Conservation (phyloP, 2,329 filamentous ascomycete species). For the Talaromyces verruculosus region DNA sequence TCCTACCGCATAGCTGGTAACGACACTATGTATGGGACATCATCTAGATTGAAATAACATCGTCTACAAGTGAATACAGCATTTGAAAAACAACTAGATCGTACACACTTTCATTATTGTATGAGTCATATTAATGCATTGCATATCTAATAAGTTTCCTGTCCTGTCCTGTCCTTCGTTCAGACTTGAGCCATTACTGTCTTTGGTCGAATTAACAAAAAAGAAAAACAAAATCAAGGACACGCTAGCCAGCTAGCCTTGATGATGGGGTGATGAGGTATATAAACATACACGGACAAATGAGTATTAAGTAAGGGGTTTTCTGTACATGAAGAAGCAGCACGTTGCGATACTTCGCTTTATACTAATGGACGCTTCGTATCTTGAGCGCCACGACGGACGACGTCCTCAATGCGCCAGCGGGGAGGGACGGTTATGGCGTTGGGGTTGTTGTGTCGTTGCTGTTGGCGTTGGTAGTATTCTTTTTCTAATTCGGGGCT, state of each 20-base stretch:
- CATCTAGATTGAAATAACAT: too few species aligned
- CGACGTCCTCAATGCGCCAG: conserved; percentile 74
- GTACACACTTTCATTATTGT: conserved; percentile 1
- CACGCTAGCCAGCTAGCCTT: conserved; percentile 15
- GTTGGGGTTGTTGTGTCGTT: conserved; percentile 26
- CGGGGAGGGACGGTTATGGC: conserved; percentile 65
- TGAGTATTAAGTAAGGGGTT: conserved; percentile 6
- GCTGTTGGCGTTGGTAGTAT: conserved; percentile 53
- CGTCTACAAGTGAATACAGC: too few species aligned
- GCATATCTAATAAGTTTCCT: conserved; percentile 6
- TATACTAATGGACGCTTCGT: conserved; percentile 71
- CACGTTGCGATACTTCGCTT: conserved; percentile 5
- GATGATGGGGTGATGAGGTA: background rate
- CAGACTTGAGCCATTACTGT: conserved; percentile 5
- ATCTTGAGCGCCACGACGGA: conserved; percentile 72
- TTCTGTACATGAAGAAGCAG: background rate
- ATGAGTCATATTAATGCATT: conserved; percentile 15
- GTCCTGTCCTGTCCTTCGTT: conserved; percentile 8
- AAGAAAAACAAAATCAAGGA: background rate
- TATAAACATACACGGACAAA: conserved; percentile 12
- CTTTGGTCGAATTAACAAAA: background rate
- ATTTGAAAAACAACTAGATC: background rate
- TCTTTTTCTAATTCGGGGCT: conserved; percentile 70
- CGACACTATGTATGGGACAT: too few species aligned
- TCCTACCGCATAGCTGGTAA: too few species aligned